Evolutionary conservation across 345 rosid species (phyloP).

Genomic region (Capsella bursapastoris): DNA sequence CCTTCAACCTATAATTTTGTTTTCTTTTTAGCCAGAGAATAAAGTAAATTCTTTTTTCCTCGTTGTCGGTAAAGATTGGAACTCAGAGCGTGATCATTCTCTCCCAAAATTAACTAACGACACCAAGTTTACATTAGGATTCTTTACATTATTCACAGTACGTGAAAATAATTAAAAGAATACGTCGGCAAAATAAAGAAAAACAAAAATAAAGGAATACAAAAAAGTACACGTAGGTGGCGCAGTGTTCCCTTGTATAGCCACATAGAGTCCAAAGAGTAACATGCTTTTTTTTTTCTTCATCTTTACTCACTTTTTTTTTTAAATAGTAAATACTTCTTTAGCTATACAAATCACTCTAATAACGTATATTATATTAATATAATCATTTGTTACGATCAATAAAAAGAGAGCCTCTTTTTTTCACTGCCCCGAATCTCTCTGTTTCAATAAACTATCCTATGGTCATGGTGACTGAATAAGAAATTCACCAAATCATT

Average conservation of each 20-base stretch:
- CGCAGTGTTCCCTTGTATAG: constrained; percentile 61
- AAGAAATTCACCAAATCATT: constrained; percentile 19
- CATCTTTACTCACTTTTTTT: constrained; percentile 15
- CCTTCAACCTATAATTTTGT: neutral
- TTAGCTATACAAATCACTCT: constrained; percentile 3
- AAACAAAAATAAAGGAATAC: neutral
- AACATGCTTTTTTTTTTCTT: constrained; percentile 38
- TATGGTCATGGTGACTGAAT: neutral
- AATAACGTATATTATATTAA: constrained; percentile 35
- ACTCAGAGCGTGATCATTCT: no score
- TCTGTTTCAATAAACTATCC: constrained; percentile 42
- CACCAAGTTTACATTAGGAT: neutral
- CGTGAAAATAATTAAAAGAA: constrained; percentile 22
- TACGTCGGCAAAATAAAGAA: neutral
- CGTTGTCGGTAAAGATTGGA: no score
- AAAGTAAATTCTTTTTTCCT: no score
- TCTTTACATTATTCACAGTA: neutral
- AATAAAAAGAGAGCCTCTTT: constrained; percentile 54
- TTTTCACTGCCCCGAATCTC: constrained; percentile 64
- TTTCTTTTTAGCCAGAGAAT: no score
- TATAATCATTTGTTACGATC: constrained; percentile 40
- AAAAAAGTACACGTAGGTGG: constrained; percentile 56
- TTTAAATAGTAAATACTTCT: neutral
- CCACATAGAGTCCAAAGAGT: constrained; percentile 47
- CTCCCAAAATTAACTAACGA: no score